Conservation (phyloP, 2,329 filamentous ascomycete genomes). For the Emericellopsis atlantica region DNA sequence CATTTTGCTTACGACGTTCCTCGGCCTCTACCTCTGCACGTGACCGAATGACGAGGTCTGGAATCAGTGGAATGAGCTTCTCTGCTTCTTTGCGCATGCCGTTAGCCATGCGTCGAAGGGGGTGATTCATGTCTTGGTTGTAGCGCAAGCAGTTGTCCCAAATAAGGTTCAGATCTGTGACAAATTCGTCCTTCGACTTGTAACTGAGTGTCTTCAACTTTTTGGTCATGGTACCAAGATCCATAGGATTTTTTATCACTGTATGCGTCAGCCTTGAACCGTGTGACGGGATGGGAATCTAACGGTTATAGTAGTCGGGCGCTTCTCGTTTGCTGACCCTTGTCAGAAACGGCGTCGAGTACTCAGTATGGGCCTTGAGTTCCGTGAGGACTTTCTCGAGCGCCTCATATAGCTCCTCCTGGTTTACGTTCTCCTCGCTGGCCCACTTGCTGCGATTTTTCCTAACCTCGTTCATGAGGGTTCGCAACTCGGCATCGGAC, state of each 20-base stretch:
- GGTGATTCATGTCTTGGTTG: constrained; percentile 81
- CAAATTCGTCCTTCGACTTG: constrained; percentile 89
- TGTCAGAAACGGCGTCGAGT: constrained; percentile 89
- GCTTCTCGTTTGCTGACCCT: constrained; percentile 95
- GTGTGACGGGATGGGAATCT: constrained; percentile 21
- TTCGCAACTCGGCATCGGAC: constrained; percentile 83
- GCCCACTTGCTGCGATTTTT: constrained; percentile 99
- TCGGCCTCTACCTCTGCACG: constrained; percentile 90
- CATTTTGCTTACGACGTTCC: constrained; percentile 72
- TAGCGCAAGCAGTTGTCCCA: constrained; percentile 97
- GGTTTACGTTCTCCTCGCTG: constrained; percentile 91
- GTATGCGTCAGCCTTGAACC: constrained; percentile 10
- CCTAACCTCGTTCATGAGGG: constrained; percentile 90
- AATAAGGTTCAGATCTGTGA: constrained; percentile 84
- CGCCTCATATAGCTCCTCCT: constrained; percentile 95
- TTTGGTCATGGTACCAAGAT: constrained; percentile 95
- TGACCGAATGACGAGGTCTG: constrained; percentile 80
- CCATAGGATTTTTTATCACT: constrained; percentile 97
- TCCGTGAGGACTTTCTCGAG: constrained; percentile 94
- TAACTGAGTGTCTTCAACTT: constrained; percentile 74
- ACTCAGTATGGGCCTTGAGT: constrained; percentile 92
- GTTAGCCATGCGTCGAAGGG: constrained; percentile 81
- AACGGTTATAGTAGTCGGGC: constrained; percentile 86
- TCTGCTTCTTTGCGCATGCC: constrained; percentile 97
- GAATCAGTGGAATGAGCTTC: constrained; percentile 89